Evolutionary conservation across 257 asterid genomes (phyloP).

Genomic region (Pogostemon cablin): DNA sequence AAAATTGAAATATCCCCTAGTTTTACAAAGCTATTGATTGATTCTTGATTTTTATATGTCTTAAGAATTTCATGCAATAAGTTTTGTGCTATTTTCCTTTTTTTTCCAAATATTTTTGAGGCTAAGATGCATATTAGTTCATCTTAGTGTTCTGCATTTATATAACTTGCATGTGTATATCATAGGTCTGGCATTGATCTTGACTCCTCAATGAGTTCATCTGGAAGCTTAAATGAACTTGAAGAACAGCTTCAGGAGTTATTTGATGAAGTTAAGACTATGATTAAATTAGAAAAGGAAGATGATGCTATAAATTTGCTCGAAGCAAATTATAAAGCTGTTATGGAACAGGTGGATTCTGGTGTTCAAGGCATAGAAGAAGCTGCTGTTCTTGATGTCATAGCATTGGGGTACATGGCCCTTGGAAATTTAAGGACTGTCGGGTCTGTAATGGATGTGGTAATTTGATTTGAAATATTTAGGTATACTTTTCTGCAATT

Average conservation of each 20-base stretch:
- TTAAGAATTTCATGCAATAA: background rate
- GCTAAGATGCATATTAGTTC: conserved; percentile 17
- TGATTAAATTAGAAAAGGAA: conserved; percentile 67
- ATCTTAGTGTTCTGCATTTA: conserved; percentile 6
- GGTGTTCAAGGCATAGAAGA: conserved; percentile 74
- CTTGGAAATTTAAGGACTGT: conserved; percentile 65
- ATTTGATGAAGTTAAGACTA: conserved; percentile 64
- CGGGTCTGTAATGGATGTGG: conserved; percentile 62
- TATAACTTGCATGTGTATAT: conserved; percentile 22
- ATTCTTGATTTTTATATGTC: conserved; percentile 1
- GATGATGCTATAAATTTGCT: conserved; percentile 73
- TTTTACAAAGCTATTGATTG: no score
- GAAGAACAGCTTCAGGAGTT: conserved; percentile 71
- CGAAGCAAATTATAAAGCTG: conserved; percentile 79
- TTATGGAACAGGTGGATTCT: conserved; percentile 65
- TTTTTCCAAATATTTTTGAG: background rate
- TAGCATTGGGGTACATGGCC: conserved; percentile 81
- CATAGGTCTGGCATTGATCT: conserved; percentile 34
- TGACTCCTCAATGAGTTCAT: conserved; percentile 34
- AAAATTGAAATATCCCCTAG: background rate
- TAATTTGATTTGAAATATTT: conserved; percentile 44
- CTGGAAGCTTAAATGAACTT: conserved; percentile 49
- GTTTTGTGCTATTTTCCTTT: background rate
- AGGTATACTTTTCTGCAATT: conserved; percentile 22
- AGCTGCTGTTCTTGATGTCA: conserved; percentile 86